phyloP scores from a whole-genome alignment of 495 filamentous ascomycete species.

The Sphaerosporella brunnea region DNA sequence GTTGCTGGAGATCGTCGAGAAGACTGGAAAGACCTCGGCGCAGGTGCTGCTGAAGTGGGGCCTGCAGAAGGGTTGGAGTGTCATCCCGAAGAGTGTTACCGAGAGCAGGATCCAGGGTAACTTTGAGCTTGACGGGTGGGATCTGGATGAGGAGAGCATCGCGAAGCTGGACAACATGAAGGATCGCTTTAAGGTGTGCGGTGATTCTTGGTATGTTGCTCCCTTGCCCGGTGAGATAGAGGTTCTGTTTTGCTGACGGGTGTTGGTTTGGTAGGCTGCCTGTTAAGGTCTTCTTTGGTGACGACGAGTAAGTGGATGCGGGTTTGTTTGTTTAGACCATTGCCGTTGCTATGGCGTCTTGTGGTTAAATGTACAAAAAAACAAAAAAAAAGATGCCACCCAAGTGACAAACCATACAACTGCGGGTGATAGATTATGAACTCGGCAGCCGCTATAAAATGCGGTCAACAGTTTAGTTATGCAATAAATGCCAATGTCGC shows the following conservation, averaged over 20 bases:
- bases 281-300: constrained; percentile 70
- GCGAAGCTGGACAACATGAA: constrained; percentile 42
- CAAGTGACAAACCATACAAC: too few relatives aligned
- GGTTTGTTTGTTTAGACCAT: too few relatives aligned
- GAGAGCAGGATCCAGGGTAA: constrained; percentile 46
- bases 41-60: constrained; percentile 56
- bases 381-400: too few relatives aligned
- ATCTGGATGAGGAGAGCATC: constrained; percentile 46
- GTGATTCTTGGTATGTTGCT: constrained; percentile 36
- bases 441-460: too few relatives aligned
- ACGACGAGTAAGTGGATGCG: constrained; percentile 70
- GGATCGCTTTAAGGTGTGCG: constrained; percentile 58
- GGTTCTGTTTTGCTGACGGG: too few relatives aligned
- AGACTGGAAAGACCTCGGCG: constrained; percentile 47
- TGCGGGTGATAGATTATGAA: too few relatives aligned
- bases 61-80: constrained; percentile 52
- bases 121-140: constrained; percentile 48
- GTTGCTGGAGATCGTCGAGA: constrained; percentile 42
- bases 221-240: not conserved
- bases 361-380: too few relatives aligned
- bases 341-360: too few relatives aligned
- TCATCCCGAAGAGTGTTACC: constrained; percentile 53
- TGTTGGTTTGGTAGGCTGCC: too few relatives aligned
- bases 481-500: too few relatives aligned
- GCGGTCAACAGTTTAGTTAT: too few relatives aligned